Conservation (phyloP, 2,329 filamentous ascomycete genomes). For the Xylaria sp. region DNA sequence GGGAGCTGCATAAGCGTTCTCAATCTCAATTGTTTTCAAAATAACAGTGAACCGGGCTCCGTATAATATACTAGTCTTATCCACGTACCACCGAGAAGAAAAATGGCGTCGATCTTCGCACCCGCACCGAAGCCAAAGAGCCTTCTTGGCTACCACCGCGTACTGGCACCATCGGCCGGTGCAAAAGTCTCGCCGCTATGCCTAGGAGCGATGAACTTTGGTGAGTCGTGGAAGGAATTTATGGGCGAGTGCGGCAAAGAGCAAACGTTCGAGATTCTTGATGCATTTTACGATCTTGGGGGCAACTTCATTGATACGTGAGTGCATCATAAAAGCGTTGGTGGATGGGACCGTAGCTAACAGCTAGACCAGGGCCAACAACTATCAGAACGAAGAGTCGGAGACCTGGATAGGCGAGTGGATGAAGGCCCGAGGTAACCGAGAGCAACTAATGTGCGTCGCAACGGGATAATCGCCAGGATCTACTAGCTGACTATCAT, state of each 20-base stretch:
- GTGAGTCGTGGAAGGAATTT: constrained; percentile 56
- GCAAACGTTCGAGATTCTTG: constrained; percentile 65
- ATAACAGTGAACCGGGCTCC: too few species aligned
- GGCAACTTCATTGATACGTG: constrained; percentile 76
- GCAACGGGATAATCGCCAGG: neutral
- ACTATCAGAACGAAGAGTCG: constrained; percentile 71
- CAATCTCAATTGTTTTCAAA: too few species aligned
- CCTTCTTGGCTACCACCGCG: constrained; percentile 63
- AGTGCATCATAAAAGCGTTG: too few species aligned
- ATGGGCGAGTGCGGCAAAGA: constrained; percentile 68
- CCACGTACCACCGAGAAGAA: too few species aligned
- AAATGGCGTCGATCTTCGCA: constrained; percentile 21
- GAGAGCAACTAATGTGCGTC: constrained; percentile 69
- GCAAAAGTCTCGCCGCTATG: constrained; percentile 64
- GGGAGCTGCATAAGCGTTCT: too few species aligned
- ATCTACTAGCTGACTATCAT: too few species aligned
- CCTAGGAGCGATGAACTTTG: constrained; percentile 66
- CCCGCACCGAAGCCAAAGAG: constrained; percentile 57
- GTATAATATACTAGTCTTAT: too few species aligned
- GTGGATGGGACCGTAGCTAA: too few species aligned
- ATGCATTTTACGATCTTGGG: constrained; percentile 65
- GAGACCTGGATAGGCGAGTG: constrained; percentile 76
- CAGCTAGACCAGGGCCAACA: constrained; percentile 58
- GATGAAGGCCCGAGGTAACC: constrained; percentile 70
- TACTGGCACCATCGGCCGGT: constrained; percentile 62